Conservation (phyloP, 2,329 filamentous ascomycete species). For the Calycina marina region DNA sequence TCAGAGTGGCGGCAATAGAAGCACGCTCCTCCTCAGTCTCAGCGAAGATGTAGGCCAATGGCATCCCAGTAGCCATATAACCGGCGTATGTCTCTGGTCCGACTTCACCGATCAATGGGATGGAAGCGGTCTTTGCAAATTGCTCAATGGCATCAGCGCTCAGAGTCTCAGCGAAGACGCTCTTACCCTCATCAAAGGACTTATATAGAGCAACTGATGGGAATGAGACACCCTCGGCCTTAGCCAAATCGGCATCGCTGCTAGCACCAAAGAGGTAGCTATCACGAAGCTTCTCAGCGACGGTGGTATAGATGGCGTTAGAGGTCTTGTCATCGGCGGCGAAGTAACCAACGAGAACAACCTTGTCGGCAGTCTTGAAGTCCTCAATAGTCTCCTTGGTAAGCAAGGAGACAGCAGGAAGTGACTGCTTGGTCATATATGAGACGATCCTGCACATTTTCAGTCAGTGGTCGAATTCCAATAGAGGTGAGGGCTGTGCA, state of each 20-base stretch:
- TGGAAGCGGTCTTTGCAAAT: slow-evolving; percentile 75
- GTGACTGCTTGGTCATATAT: slow-evolving; percentile 97
- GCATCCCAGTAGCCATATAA: slow-evolving; percentile 88
- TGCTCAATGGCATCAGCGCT: slow-evolving; percentile 63
- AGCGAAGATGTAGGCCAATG: slow-evolving; percentile 94
- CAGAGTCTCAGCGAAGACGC: slow-evolving; percentile 67
- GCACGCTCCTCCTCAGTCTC: slow-evolving; percentile 83
- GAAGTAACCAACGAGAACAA: slow-evolving; percentile 85
- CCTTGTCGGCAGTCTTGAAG: slow-evolving; percentile 97
- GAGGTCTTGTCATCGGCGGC: slow-evolving; percentile 66
- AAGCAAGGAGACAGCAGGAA: slow-evolving; percentile 79
- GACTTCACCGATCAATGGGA: slow-evolving; percentile 86
- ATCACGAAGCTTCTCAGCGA: slow-evolving; percentile 68
- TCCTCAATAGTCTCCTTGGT: slow-evolving; percentile 74
- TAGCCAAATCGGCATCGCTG: slow-evolving; percentile 69
- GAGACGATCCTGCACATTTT: slow-evolving; percentile 39
- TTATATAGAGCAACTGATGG: slow-evolving; percentile 93
- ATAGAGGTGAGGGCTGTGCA: neutral
- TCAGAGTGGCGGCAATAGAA: slow-evolving; percentile 60
- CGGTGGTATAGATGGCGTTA: slow-evolving; percentile 63
- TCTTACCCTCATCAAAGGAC: slow-evolving; percentile 93
- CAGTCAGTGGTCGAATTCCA: slow-evolving; percentile 1
- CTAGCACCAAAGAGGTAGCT: slow-evolving; percentile 84
- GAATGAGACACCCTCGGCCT: slow-evolving; percentile 78
- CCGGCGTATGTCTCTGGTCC: slow-evolving; percentile 90